Base-by-base conservation (phyloP, 2,329 filamentous ascomycete genomes). In the Cladosporium velox region DNA sequence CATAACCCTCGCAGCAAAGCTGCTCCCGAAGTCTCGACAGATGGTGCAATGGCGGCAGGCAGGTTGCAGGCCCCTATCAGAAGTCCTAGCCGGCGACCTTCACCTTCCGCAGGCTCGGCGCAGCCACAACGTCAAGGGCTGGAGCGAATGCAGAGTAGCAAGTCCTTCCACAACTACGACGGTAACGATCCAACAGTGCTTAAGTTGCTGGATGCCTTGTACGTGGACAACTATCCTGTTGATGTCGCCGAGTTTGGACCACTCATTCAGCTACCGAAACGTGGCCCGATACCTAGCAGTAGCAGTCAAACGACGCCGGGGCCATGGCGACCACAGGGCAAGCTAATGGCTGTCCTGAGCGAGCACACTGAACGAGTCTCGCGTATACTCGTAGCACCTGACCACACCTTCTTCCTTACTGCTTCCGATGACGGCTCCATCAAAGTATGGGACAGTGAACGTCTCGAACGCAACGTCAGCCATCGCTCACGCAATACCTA, bases 371-470 rank as follows among this genome's bases (percentile, higher is more conserved):
- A 88, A 0, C 87, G 91, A 8, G 87, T 98, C 69, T 97, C 91
- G 73, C 88, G 93, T 11, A 87, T 98, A 12, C 83, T 91, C 2
- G 87, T 92, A 8, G 90, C 95, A 1, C 92, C 94, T 0, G 95
- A 99, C 74, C 94, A 99, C 76, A 82, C 89, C 4, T 99, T 99
- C 80, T 99, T 99, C 78, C 85, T 97, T 65, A 98, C 95, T 0
- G 94, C 89, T 7, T 94, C 93, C 11, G 92, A 97, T 73, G 95
- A 99, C 77, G 92, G 95, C 2, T 88, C 87, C 7, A 91, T 97
- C 65, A 96, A 92, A 74, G 86, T 99, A 5, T 99, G 95, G 95
- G 95, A 99, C 79, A 90, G 92, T 30, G 89, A 88, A 30, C 87
- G 95, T 28, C 84, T 99, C 7, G 95, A 99, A 79, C 90, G 93